A percentile compares a stretch with the other conserved stretches of the same genome.
Evolutionary conservation across 306 rosid genomes (phyloP).

Genomic region (Prunus mongolica): DNA sequence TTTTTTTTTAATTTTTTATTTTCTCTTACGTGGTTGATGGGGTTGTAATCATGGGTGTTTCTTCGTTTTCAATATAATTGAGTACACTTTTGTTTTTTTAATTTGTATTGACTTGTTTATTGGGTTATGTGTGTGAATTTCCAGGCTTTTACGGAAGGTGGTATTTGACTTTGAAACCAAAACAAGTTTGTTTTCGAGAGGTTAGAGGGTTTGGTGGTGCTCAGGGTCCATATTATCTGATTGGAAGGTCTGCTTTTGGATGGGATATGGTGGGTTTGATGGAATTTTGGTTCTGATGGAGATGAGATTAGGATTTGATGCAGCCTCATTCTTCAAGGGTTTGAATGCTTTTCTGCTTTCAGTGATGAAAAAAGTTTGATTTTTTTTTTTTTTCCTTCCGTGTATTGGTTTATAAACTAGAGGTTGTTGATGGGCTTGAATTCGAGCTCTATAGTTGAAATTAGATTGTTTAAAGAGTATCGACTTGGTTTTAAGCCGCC

Average conservation of each 20-base stretch:
- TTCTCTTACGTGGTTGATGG: constrained; percentile 19
- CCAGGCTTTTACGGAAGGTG: constrained; percentile 70
- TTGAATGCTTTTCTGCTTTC: constrained; percentile 36
- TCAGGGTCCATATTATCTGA: constrained; percentile 6
- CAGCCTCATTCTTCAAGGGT: constrained; percentile 32
- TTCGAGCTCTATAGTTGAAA: constrained; percentile 16
- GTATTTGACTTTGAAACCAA: constrained; percentile 58
- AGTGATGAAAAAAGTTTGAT: constrained; percentile 21
- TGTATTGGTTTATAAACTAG: background rate
- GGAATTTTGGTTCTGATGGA: constrained; percentile 40
- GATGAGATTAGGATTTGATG: constrained; percentile 31
- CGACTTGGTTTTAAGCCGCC: constrained; percentile 27
- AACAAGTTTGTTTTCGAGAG: constrained; percentile 21
- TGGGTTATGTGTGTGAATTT: constrained; percentile 38
- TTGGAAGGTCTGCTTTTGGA: constrained; percentile 24
- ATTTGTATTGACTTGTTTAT: constrained; percentile 25
- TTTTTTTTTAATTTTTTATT: background rate
- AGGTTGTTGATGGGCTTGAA: constrained; percentile 39
- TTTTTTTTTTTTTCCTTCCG: constrained; percentile 13
- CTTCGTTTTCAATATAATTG: constrained; percentile 17
- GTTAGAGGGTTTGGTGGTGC: constrained; percentile 32
- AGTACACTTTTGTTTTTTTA: constrained; percentile 7
- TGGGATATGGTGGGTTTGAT: constrained; percentile 37
- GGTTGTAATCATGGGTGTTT: constrained; percentile 29
- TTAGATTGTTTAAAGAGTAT: constrained; percentile 14